These are phyloP conservation scores for Mycena amicta DNA, from an alignment of 768 basidiomycete species.

Conservation along the genomic window DNA sequence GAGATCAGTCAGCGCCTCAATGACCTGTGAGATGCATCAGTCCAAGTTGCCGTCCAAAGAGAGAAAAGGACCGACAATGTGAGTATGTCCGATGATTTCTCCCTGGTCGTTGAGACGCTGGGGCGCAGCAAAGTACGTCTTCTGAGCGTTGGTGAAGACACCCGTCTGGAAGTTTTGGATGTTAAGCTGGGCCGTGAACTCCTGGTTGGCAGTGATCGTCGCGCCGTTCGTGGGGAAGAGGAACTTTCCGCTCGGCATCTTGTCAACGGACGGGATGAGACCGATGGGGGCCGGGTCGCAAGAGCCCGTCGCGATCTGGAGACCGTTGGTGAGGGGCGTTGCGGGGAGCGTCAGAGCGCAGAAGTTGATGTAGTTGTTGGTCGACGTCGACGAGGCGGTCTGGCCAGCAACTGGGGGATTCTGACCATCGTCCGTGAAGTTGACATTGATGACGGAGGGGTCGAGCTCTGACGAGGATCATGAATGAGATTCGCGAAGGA, in stretches of 20 bases:
- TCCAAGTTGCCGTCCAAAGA: background rate
- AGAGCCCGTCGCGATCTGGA: background rate
- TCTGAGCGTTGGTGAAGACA: slow-evolving; percentile 18
- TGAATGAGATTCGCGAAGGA: background rate
- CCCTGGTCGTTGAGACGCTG: slow-evolving; percentile 54
- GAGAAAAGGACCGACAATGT: slow-evolving; percentile 40
- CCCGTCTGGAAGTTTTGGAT: slow-evolving; percentile 48
- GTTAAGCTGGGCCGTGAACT: slow-evolving; percentile 53
- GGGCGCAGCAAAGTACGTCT: slow-evolving; percentile 52
- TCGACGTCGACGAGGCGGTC: background rate
- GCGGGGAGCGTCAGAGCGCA: slow-evolving; percentile 1
- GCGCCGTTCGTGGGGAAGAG: slow-evolving; percentile 43
- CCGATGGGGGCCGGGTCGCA: slow-evolving; percentile 5
- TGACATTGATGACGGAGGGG: slow-evolving; percentile 6
- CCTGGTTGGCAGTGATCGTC: slow-evolving; percentile 44
- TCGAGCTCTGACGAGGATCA: slow-evolving; percentile 4
- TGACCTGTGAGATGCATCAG: slow-evolving; percentile 8
- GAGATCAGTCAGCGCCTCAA: slow-evolving; percentile 47
- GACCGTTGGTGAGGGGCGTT: slow-evolving; percentile 1
- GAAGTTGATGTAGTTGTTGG: slow-evolving; percentile 9
- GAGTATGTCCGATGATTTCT: slow-evolving; percentile 56
- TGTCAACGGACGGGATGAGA: slow-evolving; percentile 24
- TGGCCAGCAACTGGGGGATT: slow-evolving; percentile 15
- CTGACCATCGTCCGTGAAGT: slow-evolving; percentile 13
- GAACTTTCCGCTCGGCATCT: slow-evolving; percentile 53